A percentile compares a stretch with the other conserved stretches of the same genome.
Evolutionary conservation across 2,329 filamentous ascomycete genomes (phyloP).

Genomic region (Talaromyces sp.): DNA sequence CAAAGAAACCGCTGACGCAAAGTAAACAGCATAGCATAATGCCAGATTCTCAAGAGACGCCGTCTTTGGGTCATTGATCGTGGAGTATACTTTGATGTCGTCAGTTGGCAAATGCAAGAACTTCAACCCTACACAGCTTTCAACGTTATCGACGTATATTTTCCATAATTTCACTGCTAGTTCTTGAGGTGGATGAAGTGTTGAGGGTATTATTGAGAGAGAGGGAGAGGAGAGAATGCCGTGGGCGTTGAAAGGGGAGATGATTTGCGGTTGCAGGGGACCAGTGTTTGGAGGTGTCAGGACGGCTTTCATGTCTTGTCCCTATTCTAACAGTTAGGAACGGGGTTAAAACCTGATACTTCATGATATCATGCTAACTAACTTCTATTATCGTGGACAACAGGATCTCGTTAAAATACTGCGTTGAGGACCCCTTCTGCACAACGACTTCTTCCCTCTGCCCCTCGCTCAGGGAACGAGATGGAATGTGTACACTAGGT

Average conservation of each 20-base stretch:
- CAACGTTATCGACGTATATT: constrained; percentile 21
- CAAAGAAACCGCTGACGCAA: constrained; percentile 14
- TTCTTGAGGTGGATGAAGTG: constrained; percentile 18
- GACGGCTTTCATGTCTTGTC: constrained; percentile 1
- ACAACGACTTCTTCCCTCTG: constrained; percentile 1
- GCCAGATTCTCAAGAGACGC: constrained; percentile 18
- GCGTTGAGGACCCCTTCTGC: constrained; percentile 18
- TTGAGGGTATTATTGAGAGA: constrained; percentile 10
- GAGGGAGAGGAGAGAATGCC: constrained; percentile 20
- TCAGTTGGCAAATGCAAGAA: constrained; percentile 24
- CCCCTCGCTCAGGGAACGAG: neutral
- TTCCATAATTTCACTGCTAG: constrained; percentile 25
- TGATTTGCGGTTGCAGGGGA: constrained; percentile 1
- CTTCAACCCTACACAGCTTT: constrained; percentile 22
- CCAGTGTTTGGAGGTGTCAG: constrained; percentile 5
- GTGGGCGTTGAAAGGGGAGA: constrained; percentile 14
- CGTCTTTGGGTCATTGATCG: constrained; percentile 20
- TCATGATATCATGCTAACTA: neutral
- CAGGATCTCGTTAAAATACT: constrained; percentile 15
- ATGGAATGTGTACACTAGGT: too few species aligned
- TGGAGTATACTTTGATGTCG: constrained; percentile 22
- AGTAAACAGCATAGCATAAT: constrained; percentile 25
- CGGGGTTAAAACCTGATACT: too few species aligned
- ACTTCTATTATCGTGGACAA: constrained; percentile 3
- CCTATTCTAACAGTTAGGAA: constrained; percentile 19